A percentile compares a stretch with the other conserved stretches of the same genome.
Evolutionary conservation across 2,329 filamentous ascomycete genomes (phyloP).

Genomic region (Verticillium klebahnii): DNA sequence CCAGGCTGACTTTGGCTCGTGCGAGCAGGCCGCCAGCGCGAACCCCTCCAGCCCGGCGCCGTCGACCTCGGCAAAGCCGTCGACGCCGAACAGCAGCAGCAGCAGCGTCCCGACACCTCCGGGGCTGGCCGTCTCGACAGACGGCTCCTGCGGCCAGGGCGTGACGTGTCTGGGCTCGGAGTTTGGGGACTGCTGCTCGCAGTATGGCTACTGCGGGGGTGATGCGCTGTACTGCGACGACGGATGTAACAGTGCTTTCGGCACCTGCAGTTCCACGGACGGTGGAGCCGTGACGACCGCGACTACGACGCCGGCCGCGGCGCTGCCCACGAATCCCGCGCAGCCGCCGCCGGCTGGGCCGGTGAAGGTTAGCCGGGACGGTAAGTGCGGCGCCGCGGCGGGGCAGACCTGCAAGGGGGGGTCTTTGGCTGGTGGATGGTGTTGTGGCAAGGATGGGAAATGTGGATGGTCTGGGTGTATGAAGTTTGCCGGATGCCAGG

Average conservation of each 20-base stretch:
- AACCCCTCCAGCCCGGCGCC: background rate
- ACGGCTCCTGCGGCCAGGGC: constrained; percentile 5
- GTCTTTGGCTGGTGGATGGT: background rate
- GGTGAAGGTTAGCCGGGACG: constrained; percentile 6
- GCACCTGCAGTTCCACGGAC: constrained; percentile 5
- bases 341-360: background rate
- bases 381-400: constrained; percentile 2
- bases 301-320: constrained; percentile 1
- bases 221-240: constrained; percentile 15
- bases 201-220: constrained; percentile 25
- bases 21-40: background rate
- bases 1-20: constrained; percentile 21
- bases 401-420: constrained; percentile 1
- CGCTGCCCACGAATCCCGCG: background rate
- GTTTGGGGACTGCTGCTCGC: constrained; percentile 20
- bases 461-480: background rate
- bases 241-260: constrained; percentile 25
- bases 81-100: background rate
- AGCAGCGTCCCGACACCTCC: background rate
- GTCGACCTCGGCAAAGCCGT: background rate
- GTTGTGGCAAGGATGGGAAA: background rate
- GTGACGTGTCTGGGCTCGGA: constrained; percentile 9
- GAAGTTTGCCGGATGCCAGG: background rate
- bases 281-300: background rate
- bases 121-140: constrained; percentile 2